Evolutionary conservation across 2,329 filamentous ascomycete genomes (phyloP).

Genomic region (Aspergillus unguis): DNA sequence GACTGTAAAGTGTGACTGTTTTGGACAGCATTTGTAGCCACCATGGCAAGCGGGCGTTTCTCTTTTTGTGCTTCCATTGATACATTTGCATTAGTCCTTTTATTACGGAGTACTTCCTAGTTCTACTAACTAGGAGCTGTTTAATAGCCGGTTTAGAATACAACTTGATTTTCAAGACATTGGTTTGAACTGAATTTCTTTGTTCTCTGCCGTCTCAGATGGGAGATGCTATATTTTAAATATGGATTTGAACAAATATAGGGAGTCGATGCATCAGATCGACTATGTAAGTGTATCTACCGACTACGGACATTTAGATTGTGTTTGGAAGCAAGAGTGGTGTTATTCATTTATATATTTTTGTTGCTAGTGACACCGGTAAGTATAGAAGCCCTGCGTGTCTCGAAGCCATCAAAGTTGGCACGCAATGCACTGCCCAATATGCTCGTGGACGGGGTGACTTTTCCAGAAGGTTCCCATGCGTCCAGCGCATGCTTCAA

Average conservation of each 20-base stretch:
- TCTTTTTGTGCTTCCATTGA: neutral
- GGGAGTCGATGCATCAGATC: too few relatives aligned
- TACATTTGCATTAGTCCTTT: neutral
- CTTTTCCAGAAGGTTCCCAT: slow-evolving; percentile 21
- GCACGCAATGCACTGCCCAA: slow-evolving; percentile 25
- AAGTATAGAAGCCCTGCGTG: neutral
- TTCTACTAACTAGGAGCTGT: too few relatives aligned
- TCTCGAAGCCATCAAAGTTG: slow-evolving; percentile 28
- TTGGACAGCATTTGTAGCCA: slow-evolving; percentile 5
- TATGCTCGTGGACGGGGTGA: slow-evolving; percentile 18
- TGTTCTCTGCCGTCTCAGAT: too few relatives aligned
- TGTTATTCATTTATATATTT: neutral
- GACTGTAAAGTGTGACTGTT: neutral
- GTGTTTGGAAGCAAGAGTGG: too few relatives aligned
- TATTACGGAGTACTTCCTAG: neutral
- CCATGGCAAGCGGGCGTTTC: slow-evolving; percentile 16
- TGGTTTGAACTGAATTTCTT: neutral
- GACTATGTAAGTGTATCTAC: too few relatives aligned
- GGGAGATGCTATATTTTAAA: too few relatives aligned
- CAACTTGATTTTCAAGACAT: neutral
- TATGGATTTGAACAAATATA: too few relatives aligned
- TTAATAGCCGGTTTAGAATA: neutral
- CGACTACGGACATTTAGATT: too few relatives aligned
- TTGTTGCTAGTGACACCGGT: neutral
- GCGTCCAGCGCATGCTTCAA: slow-evolving; percentile 22